These are phyloP conservation scores for Lasiodiplodia theobromae DNA, from an alignment of 2,329 filamentous ascomycete species.

Conservation along the genomic window DNA sequence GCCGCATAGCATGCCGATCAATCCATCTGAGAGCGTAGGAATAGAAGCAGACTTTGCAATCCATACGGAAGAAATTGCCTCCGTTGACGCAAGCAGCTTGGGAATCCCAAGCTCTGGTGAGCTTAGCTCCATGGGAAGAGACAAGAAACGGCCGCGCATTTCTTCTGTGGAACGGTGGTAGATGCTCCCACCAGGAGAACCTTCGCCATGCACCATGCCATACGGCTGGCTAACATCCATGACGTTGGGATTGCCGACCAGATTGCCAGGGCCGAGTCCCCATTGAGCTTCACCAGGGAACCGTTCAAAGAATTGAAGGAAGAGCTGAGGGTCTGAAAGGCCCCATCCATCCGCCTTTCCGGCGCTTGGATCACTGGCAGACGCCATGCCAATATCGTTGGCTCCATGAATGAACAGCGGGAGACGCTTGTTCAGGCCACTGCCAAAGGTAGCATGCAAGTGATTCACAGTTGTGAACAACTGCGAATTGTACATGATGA, in stretches of 20 bases:
- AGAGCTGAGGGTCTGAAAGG: constrained; percentile 74
- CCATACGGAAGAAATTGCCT: constrained; percentile 83
- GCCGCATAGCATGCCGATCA: constrained; percentile 82
- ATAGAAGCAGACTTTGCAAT: constrained; percentile 82
- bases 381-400: constrained; percentile 78
- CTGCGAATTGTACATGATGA: constrained; percentile 86
- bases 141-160: constrained; percentile 77
- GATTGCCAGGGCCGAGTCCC: constrained; percentile 77
- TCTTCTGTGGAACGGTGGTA: constrained; percentile 80
- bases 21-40: constrained; percentile 73
- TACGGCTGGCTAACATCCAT: constrained; percentile 91
- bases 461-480: constrained; percentile 80
- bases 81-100: constrained; percentile 71
- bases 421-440: constrained; percentile 70
- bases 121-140: constrained; percentile 65
- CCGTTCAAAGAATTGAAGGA: constrained; percentile 79
- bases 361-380: constrained; percentile 77
- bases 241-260: constrained; percentile 79
- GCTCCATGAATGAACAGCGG: constrained; percentile 85
- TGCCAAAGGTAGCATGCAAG: constrained; percentile 78
- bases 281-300: constrained; percentile 77
- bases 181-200: constrained; percentile 79
- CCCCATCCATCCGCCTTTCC: constrained; percentile 86
- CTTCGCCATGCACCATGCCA: constrained; percentile 85
- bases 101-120: constrained; percentile 77